Base-by-base conservation (phyloP, 805 yeast genomes). In the Schwanniomyces occidentalis region DNA sequence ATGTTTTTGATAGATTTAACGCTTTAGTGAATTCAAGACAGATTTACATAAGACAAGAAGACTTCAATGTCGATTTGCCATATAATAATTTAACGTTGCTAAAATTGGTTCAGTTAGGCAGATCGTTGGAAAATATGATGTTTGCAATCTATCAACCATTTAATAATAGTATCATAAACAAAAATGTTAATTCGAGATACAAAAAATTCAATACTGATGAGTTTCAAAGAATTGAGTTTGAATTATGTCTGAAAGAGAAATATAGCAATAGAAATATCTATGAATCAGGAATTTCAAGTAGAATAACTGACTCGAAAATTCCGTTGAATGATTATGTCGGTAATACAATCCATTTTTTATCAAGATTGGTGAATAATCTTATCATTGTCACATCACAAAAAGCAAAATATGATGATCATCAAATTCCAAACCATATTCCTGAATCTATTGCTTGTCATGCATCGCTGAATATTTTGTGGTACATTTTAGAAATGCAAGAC, bases 31-130 rank as follows among this genome's bases (percentile, higher is more conserved):
- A 54, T 40, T 41, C 53, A 16, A 37, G 65, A 16, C 48, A 54
- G 2, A 40, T 59, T 20, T 54, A 60, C 35, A 53, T 63, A 25
- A 46, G 51, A 29, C 46, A 44, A 17, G 60, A 54, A 15, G 70
- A 63, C 44, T 62, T 54, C 46, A 59, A 63, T 39, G 38, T 58
- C 20, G 65, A 58, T 27, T 39, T 56, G 13, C 65, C 65, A 8
- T 52, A 54, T 42, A 36, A 42, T 20, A 50, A 56, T 42, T 43
- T 47, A 18, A 46, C 47, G 31, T 34, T 60, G 10, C 37, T 56
- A 21, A 52, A 52, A 19, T 26, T 60, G 34, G 58, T 58, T 15
- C 60, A 56, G 39, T 38, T 60, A 38, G 57, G 53, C 2, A 29
- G 51, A n/a, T 34, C 51, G 6, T 40, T 54, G 12, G 65, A 59